Base-by-base conservation (phyloP, 805 yeast species). In the Blastobotrys chiropterorum region DNA sequence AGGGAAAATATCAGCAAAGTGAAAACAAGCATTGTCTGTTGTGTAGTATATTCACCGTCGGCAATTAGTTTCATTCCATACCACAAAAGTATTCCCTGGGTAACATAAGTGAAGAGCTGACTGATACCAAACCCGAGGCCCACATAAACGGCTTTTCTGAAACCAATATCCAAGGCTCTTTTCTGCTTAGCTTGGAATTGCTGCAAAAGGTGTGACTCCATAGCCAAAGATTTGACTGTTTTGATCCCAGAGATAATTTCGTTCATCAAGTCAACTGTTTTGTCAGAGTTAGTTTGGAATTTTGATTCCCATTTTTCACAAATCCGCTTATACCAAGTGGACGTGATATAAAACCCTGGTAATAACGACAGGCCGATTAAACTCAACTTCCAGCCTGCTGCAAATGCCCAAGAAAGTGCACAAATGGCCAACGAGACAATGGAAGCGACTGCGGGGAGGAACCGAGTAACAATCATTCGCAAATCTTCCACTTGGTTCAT, bases 401-500 rank as follows among this genome's bases (percentile, higher is more conserved):
- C 75, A 1, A 89, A 55, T 0, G 97, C 82, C 97, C 97, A 94
- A 4, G 80, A 70, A 3, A 83, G 55, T 2, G 97, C 95, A 22
- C 81, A 67, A 0, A 72, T 39, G 0, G 85, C 70, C 46, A 89
- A 73, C 0, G 81, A 70, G 1, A 78, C 47, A 40, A 86, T 74
- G 8, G 83, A 77, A 1, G 80, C 58, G 0, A 80, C 43, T 0
- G 83, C 75, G 7, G 82, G 72, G 30, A 87, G 62, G 56, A 85
- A 82, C 43, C 81, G 81, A 0, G 87, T 74, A 1, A 87, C 75
- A 38, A 90, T 67, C 0, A 73, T 67, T 54, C 96, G 74, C 53
- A 87, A 67, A 60, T 89, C 96, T 59, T 96, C 80, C 0, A 87
- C 67, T 63, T 94, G 97, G 62, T 87, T 89, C 75, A 90, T 71